A percentile compares a stretch with the other conserved stretches of the same genome.
Evolutionary conservation across 2,329 filamentous ascomycete species (phyloP).

Genomic region (Aphanoascus verrucosus): DNA sequence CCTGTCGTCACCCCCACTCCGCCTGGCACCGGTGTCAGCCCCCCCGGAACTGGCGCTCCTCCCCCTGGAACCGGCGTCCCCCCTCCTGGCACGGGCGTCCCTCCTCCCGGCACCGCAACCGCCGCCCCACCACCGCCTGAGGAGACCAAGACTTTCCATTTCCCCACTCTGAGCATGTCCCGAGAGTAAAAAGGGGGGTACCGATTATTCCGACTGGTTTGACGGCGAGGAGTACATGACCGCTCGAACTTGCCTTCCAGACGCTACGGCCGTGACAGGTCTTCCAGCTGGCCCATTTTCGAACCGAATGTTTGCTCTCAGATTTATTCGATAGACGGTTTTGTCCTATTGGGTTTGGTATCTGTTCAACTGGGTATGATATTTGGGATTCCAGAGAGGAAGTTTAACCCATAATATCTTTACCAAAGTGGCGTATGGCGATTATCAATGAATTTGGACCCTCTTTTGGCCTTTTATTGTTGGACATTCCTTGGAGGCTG

Average conservation of each 20-base stretch:
- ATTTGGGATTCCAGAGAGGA: background rate
- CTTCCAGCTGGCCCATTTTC: background rate
- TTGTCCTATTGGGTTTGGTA: background rate
- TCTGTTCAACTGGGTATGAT: background rate
- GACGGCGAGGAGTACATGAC: background rate
- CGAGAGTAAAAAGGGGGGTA: background rate
- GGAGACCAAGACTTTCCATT: constrained; percentile 1
- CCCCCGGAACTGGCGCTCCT: background rate
- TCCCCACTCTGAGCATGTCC: background rate
- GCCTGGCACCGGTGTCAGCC: background rate
- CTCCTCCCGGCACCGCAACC: background rate
- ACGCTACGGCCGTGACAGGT: background rate
- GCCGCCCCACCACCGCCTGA: background rate
- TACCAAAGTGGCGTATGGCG: background rate
- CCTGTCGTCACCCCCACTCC: background rate
- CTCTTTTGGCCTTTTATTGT: background rate
- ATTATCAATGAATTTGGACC: background rate
- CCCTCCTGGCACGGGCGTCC: background rate
- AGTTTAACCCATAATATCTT: background rate
- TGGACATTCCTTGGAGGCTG: background rate
- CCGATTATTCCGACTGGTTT: background rate
- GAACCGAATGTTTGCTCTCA: background rate
- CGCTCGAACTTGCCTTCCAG: background rate
- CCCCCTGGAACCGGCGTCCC: background rate
- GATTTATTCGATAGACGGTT: background rate